Percentiles rank a stretch among this genome's conserved stretches.
Evolutionary conservation across 2,329 filamentous ascomycete species (phyloP).

Genomic region (Chaetomiaceae sp.): DNA sequence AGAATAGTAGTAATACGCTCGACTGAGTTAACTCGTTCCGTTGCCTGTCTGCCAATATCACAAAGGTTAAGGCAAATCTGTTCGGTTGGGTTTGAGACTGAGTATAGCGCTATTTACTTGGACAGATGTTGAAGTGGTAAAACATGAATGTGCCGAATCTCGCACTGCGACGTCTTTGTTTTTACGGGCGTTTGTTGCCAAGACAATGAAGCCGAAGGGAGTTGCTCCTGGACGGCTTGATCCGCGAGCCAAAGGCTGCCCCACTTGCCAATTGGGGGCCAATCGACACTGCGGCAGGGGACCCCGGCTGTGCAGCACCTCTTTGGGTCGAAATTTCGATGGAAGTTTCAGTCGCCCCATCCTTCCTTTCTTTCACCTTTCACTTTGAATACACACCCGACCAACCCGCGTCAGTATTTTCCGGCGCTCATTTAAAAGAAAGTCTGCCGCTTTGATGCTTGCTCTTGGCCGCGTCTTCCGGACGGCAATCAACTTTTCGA

Average conservation of each 20-base stretch:
- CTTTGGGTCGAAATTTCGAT: slow-evolving; percentile 5
- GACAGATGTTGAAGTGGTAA: too few species aligned
- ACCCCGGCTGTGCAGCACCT: background rate
- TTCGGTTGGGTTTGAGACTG: too few species aligned
- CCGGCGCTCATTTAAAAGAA: background rate
- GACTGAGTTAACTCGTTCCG: too few species aligned
- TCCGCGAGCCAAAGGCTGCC: slow-evolving; percentile 2
- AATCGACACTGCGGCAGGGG: background rate
- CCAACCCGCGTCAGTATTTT: background rate
- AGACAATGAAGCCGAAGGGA: background rate
- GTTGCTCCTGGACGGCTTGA: slow-evolving; percentile 2
- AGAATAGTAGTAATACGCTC: too few species aligned
- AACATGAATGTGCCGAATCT: too few species aligned
- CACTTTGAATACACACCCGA: background rate
- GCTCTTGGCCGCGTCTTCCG: background rate
- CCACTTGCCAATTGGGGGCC: background rate
- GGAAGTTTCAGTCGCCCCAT: slow-evolving; percentile 13
- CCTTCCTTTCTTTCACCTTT: background rate
- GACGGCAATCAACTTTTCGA: background rate
- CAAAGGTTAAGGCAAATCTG: too few species aligned
- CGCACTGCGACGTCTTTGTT: too few species aligned
- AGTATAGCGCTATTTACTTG: too few species aligned
- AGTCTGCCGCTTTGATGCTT: background rate
- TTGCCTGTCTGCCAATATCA: too few species aligned
- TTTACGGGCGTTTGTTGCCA: too few species aligned